Conservation (phyloP, 2,329 filamentous ascomycete species). For the Diplodia corticola region DNA sequence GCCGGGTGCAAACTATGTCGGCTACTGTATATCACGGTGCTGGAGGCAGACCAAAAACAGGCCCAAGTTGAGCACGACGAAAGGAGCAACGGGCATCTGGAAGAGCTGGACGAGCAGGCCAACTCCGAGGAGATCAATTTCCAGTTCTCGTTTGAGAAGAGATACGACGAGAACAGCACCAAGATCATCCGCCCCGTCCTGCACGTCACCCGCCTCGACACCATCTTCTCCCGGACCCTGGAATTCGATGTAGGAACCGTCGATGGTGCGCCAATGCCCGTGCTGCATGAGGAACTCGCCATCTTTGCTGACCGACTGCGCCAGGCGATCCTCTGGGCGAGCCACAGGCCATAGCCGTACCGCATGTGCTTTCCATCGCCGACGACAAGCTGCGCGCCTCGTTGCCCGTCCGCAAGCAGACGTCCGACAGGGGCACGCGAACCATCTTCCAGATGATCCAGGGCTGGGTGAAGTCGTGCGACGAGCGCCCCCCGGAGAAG, state of each 20-base stretch:
- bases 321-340: slow-evolving; percentile 12
- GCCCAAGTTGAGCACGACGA: background rate
- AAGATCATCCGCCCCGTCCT: background rate
- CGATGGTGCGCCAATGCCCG: background rate
- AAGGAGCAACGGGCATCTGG: background rate
- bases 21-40: background rate
- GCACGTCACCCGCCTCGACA: background rate
- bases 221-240: slow-evolving; percentile 13
- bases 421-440: slow-evolving; percentile 4
- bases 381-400: background rate
- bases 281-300: background rate
- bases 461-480: slow-evolving; percentile 5
- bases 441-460: slow-evolving; percentile 4
- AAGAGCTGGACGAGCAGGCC: background rate
- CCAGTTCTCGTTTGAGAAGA: background rate
- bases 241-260: slow-evolving; percentile 8
- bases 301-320: background rate
- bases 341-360: background rate
- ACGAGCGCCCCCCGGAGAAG: background rate
- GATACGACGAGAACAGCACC: background rate
- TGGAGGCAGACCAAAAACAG: slow-evolving; percentile 3
- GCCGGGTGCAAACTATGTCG: slow-evolving; percentile 18
- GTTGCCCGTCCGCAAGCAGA: background rate
- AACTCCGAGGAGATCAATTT: slow-evolving; percentile 5
- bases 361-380: background rate